Percentiles rank a stretch among this genome's conserved stretches.
Conservation (phyloP, 148 eudicot genomes). For the Vaccinium myrtillus region DNA sequence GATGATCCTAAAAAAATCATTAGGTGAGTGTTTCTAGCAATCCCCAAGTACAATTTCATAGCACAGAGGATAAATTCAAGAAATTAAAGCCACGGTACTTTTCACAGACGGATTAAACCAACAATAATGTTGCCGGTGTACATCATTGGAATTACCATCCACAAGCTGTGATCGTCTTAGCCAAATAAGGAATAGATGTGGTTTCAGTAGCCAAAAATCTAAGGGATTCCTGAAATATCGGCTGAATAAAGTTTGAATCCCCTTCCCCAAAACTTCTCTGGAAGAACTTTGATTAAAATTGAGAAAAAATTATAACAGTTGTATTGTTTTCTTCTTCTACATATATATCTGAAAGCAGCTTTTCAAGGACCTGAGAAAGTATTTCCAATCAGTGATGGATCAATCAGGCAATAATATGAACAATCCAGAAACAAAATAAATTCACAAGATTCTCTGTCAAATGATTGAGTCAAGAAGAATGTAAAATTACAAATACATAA, state of each 20-base stretch:
- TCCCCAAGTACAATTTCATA: not conserved
- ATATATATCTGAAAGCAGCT: too few species aligned
- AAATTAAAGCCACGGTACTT: not conserved
- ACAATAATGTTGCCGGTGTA: not conserved
- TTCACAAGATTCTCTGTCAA: not conserved
- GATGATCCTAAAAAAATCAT: not conserved
- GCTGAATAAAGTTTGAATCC: not conserved
- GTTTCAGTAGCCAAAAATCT: too few species aligned
- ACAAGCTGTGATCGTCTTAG: not conserved
- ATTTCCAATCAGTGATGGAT: not conserved
- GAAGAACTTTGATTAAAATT: not conserved
- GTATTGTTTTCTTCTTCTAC: not conserved
- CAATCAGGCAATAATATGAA: conserved; percentile 6
- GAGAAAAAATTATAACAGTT: not conserved
- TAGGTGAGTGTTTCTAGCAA: not conserved
- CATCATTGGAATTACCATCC: not conserved
- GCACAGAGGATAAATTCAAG: not conserved
- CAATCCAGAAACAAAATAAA: not conserved
- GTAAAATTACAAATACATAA: not conserved
- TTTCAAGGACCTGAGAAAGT: not conserved
- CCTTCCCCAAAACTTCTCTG: not conserved
- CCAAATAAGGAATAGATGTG: not conserved
- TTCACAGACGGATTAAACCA: not conserved
- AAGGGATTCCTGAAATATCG: not conserved
- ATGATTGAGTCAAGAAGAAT: not conserved